Evolutionary conservation across 306 rosid species (phyloP), one percentile per base, ranked within the genome.

Genomic region (Dicorynia guianensis): DNA sequence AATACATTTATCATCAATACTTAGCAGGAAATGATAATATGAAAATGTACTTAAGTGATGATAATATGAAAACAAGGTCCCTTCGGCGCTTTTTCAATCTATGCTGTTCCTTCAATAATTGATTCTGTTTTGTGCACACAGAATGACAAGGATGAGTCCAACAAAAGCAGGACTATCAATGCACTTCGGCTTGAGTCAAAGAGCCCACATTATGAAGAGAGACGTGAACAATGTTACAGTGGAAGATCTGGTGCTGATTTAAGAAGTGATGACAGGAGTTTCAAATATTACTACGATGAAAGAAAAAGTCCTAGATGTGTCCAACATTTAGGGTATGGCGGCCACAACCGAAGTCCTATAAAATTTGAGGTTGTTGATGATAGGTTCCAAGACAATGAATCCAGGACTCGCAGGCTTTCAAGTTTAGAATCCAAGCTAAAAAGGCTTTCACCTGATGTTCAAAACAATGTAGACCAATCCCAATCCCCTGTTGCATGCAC

Each of bases 281-380:
- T 81, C n/a, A 85, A 77, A 80, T 85, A 57, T 71, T 78, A 81
- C 76, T 87, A 85, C 42, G 91, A 94, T 68, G 97, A 92, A 71
- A 87, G 87, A 77, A 80, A 81, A 75, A 87, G 97, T 68, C 99
- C 96, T 56, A 85, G 57, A 65, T 90, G 80, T 83, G 64, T 67
- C 9, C 76, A 76, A 53, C 78, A 68, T 59, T 34, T 84, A 48
- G 86, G 89, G 79, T 30, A 8, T 14, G 92, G 87, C 5, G 73
- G 89, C 58, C 40, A 12, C 0, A 69, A 53, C 50, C 86, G 78
- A 83, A 85, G 58, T 84, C 85, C 89, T 66, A 71, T 83, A 25
- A 76, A 81, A 54, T 76, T 95, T 64, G 99, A 90, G 85, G 78
- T 95, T 75, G 97, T 95, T 57, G 99, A 95, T 81, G 87, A 95